Percentiles rank a stretch among this genome's conserved stretches.
phyloP scores from a whole-genome alignment of 768 basidiomycete genomes.

The Mycena albidolilacea region DNA sequence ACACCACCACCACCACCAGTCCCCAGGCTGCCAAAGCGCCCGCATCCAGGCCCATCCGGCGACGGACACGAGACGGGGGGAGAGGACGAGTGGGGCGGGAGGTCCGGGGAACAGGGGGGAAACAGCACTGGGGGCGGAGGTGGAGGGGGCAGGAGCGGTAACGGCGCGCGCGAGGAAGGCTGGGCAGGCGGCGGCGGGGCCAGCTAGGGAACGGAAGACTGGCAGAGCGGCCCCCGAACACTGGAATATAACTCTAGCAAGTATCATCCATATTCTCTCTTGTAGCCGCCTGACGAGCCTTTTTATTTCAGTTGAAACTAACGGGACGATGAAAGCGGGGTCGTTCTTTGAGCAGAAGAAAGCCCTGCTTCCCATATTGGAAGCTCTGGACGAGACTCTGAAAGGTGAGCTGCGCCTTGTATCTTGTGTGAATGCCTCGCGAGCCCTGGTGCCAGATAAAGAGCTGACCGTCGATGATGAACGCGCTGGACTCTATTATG shows the following conservation, averaged over 20 bases:
- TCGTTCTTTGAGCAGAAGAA: not conserved
- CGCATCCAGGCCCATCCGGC: not conserved
- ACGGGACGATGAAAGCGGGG: not conserved
- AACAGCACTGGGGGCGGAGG: slow-evolving; percentile 1
- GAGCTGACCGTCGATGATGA: slow-evolving; percentile 1
- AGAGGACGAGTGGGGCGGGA: slow-evolving; percentile 1
- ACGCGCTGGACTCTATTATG: not conserved
- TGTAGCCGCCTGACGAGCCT: not conserved
- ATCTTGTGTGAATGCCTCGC: not conserved
- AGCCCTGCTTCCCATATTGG: not conserved
- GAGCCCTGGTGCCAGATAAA: not conserved
- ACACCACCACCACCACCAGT: no score
- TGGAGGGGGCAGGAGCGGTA: not conserved
- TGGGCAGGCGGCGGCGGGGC: not conserved
- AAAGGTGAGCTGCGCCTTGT: slow-evolving; percentile 1
- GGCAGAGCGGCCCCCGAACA: not conserved
- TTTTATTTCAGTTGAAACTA: slow-evolving; percentile 1
- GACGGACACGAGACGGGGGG: not conserved
- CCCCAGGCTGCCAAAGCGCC: no score
- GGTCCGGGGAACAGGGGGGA: not conserved
- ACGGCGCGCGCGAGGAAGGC: not conserved
- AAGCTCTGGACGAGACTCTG: slow-evolving; percentile 1
- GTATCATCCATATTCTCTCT: not conserved
- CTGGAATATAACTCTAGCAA: not conserved
- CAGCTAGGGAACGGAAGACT: not conserved